phyloP scores from a whole-genome alignment of 2,329 filamentous ascomycete genomes.

The Fusarium sp. region DNA sequence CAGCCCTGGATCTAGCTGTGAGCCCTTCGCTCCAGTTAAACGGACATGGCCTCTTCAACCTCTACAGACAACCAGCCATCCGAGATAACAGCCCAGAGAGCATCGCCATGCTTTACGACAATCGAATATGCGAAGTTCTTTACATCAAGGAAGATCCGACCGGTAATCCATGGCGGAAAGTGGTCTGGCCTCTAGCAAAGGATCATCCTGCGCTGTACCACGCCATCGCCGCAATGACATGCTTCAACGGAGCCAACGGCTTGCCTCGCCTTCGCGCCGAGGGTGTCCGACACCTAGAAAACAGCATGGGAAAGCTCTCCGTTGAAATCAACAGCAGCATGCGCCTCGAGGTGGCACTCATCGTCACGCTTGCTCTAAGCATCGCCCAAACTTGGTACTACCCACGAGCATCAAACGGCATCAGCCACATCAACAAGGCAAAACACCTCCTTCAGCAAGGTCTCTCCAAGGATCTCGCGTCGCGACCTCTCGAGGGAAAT shows the following conservation, averaged over 20 bases:
- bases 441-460: constrained; percentile 9
- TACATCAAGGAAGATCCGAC: constrained; percentile 19
- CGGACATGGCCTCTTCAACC: neutral
- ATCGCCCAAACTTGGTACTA: constrained; percentile 28
- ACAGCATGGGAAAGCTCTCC: constrained; percentile 9
- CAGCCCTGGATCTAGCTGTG: neutral
- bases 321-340: neutral
- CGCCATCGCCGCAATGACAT: constrained; percentile 29
- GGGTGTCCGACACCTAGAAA: constrained; percentile 11
- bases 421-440: constrained; percentile 9
- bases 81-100: constrained; percentile 17
- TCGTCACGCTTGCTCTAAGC: constrained; percentile 12
- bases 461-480: neutral
- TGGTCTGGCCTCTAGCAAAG: constrained; percentile 25
- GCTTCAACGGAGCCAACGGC: constrained; percentile 17
- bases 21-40: neutral
- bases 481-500: neutral
- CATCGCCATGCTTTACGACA: constrained; percentile 19
- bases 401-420: constrained; percentile 22
- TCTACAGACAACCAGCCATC: constrained; percentile 10
- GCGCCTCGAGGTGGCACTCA: constrained; percentile 11
- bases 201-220: constrained; percentile 24
- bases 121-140: constrained; percentile 17
- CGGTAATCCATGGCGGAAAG: constrained; percentile 22
- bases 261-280: constrained; percentile 12